Percentiles rank a stretch among this genome's conserved stretches.
Conservation (phyloP, 257 asterid genomes). For the Lavandula angustifolia region DNA sequence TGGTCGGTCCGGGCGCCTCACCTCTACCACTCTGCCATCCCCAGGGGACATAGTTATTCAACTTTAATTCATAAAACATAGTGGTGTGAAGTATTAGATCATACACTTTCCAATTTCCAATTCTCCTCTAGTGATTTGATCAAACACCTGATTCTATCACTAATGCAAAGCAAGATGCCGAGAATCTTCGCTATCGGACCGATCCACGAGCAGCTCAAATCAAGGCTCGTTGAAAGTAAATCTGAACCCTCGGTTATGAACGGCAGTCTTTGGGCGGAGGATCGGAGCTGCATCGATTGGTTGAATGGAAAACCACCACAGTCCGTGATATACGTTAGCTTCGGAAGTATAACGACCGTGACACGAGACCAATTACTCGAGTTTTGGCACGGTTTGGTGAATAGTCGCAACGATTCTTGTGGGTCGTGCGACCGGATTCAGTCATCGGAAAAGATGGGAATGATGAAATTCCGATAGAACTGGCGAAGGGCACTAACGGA, state of each 20-base stretch:
- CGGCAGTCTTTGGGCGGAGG: slow-evolving; percentile 41
- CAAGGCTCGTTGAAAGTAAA: slow-evolving; percentile 15
- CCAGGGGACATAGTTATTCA: too few relatives aligned
- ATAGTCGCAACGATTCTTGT: slow-evolving; percentile 46
- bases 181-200: slow-evolving; percentile 51
- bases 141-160: slow-evolving; percentile 41
- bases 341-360: slow-evolving; percentile 37
- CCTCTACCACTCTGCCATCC: too few relatives aligned
- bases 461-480: slow-evolving; percentile 15
- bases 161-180: slow-evolving; percentile 40
- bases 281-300: slow-evolving; percentile 39
- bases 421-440: slow-evolving; percentile 45
- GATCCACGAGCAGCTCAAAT: slow-evolving; percentile 33
- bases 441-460: neutral
- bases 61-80: too few relatives aligned
- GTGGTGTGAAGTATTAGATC: too few relatives aligned
- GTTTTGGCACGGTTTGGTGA: slow-evolving; percentile 44
- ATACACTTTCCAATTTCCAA: too few relatives aligned
- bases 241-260: neutral
- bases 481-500: slow-evolving; percentile 25
- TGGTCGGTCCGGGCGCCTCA: too few relatives aligned
- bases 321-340: slow-evolving; percentile 42
- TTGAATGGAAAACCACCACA: slow-evolving; percentile 43
- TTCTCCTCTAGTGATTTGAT: too few relatives aligned
- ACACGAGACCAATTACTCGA: slow-evolving; percentile 37